Conservation (phyloP, 306 rosid species). For the Cucumis hystrix region DNA sequence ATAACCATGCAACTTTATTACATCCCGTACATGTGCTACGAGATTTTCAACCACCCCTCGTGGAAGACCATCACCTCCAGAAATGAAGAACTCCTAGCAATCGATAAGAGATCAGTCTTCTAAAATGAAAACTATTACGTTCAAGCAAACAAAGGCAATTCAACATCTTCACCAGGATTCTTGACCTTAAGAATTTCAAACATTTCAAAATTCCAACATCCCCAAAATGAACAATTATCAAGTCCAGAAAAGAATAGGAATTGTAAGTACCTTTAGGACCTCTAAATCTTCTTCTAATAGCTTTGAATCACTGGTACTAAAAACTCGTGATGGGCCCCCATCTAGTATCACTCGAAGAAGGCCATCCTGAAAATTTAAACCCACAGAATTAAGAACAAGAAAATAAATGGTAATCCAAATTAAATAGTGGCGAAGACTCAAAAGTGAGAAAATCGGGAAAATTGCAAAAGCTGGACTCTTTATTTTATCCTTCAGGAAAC, state of each 20-base stretch:
- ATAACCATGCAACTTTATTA: slow-evolving; percentile 60
- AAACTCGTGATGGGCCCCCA: slow-evolving; percentile 77
- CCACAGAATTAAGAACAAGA: neutral
- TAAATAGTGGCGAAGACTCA: neutral
- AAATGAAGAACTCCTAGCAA: slow-evolving; percentile 79
- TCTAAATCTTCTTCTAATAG: slow-evolving; percentile 90
- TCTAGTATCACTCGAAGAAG: slow-evolving; percentile 82
- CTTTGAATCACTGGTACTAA: slow-evolving; percentile 55
- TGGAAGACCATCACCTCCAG: slow-evolving; percentile 99
- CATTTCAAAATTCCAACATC: neutral
- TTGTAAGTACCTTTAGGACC: slow-evolving; percentile 53
- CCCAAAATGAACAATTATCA: neutral
- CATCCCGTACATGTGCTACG: slow-evolving; percentile 66
- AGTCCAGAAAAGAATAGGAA: neutral
- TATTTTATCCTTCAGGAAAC: neutral
- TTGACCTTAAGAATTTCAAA: neutral
- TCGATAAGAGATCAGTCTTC: neutral
- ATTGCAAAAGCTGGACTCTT: neutral
- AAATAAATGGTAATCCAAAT: neutral
- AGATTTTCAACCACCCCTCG: slow-evolving; percentile 96
- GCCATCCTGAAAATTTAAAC: slow-evolving; percentile 56
- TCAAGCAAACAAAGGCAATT: neutral
- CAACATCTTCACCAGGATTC: neutral
- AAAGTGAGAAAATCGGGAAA: neutral
- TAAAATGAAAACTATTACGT: neutral